Percentiles rank a stretch among this genome's conserved stretches.
Conservation (phyloP, 306 rosid species). For the Pachyrhizus erosus region DNA sequence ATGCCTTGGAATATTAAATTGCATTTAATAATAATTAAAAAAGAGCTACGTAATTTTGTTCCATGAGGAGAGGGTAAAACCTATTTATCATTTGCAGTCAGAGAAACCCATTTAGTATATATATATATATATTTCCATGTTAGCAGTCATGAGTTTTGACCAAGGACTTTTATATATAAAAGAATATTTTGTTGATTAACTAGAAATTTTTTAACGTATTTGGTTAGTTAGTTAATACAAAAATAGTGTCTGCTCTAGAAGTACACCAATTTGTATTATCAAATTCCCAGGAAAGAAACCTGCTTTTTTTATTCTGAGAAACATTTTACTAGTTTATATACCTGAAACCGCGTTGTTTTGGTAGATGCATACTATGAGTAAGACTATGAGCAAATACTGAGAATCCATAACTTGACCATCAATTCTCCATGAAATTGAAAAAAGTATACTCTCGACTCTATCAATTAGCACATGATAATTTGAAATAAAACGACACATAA, state of each 20-base stretch:
- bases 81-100: not conserved
- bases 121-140: not conserved
- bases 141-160: constrained; percentile 31
- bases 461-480: constrained; percentile 34
- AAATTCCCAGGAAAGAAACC: not conserved
- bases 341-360: constrained; percentile 39
- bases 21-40: not conserved
- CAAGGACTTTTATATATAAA: constrained; percentile 2
- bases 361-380: no score
- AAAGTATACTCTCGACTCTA: not conserved
- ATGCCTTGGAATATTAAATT: not conserved
- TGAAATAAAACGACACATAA: constrained; percentile 9
- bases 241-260: not conserved
- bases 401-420: not conserved
- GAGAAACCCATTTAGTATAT: not conserved
- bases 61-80: not conserved
- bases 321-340: not conserved
- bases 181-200: not conserved
- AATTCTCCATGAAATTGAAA: not conserved
- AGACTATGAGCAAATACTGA: not conserved
- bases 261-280: not conserved
- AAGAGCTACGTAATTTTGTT: not conserved
- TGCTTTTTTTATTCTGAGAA: not conserved
- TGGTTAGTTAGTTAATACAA: not conserved
- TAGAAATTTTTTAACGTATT: not conserved